A percentile compares a stretch with the other conserved stretches of the same genome.
phyloP scores from a whole-genome alignment of 768 basidiomycete genomes.

The Xerocomellus chrysenteron region DNA sequence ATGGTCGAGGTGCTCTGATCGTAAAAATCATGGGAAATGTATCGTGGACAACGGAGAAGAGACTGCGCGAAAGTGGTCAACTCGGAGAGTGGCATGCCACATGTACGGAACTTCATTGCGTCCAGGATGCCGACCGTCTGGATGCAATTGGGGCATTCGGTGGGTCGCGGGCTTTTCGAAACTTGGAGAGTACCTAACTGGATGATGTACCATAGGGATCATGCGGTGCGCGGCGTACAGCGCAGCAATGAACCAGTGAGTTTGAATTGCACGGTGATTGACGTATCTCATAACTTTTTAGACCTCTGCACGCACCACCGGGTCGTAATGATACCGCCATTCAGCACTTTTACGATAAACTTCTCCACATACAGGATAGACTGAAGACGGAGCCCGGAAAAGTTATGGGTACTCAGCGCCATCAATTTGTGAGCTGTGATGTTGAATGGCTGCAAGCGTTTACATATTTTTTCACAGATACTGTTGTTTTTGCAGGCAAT shows the following conservation, averaged over 20 bases:
- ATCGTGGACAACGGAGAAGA: slow-evolving; percentile 84
- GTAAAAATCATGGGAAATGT: slow-evolving; percentile 71
- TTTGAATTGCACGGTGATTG: background rate
- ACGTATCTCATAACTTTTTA: slow-evolving; percentile 17
- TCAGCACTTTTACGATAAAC: slow-evolving; percentile 84
- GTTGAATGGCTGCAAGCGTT: background rate
- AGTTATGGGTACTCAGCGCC: slow-evolving; percentile 65
- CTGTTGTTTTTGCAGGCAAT: slow-evolving; percentile 59
- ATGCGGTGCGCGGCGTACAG: slow-evolving; percentile 71
- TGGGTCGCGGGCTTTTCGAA: slow-evolving; percentile 25
- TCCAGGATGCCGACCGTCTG: slow-evolving; percentile 77
- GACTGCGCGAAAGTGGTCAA: slow-evolving; percentile 49
- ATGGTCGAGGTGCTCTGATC: slow-evolving; percentile 58
- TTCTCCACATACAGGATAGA: slow-evolving; percentile 67
- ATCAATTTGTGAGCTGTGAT: slow-evolving; percentile 56
- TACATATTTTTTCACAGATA: slow-evolving; percentile 43
- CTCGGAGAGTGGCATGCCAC: slow-evolving; percentile 68
- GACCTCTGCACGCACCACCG: slow-evolving; percentile 45
- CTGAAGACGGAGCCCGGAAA: slow-evolving; percentile 79
- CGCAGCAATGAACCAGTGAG: slow-evolving; percentile 49
- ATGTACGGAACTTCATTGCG: slow-evolving; percentile 77
- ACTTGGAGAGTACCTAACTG: background rate
- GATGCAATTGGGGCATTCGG: slow-evolving; percentile 85
- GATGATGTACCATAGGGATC: slow-evolving; percentile 40
- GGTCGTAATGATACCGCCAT: slow-evolving; percentile 61